Conservation (phyloP, 805 yeast genomes). For the Zygoascus biomembranicola region DNA sequence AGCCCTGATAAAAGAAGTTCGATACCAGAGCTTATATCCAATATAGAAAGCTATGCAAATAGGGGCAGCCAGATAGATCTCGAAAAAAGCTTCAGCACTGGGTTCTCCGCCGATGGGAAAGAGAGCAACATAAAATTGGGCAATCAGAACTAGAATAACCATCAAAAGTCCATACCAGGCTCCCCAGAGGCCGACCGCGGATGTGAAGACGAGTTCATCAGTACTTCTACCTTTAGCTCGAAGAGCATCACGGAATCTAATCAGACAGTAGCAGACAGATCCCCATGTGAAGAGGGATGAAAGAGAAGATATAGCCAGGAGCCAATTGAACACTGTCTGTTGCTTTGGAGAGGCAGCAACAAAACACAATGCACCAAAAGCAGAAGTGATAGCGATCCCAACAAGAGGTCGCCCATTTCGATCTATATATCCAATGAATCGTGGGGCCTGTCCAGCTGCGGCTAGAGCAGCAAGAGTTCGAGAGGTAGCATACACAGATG, state of each 20-base stretch:
- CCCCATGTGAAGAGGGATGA: slow-evolving; percentile 79
- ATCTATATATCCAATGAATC: slow-evolving; percentile 54
- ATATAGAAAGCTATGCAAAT: slow-evolving; percentile 37
- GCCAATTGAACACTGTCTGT: slow-evolving; percentile 60
- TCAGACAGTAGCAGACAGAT: slow-evolving; percentile 57
- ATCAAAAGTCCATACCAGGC: slow-evolving; percentile 53
- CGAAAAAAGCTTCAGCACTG: slow-evolving; percentile 39
- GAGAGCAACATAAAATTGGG: slow-evolving; percentile 78
- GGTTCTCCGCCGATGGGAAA: slow-evolving; percentile 49
- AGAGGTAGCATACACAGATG: slow-evolving; percentile 57
- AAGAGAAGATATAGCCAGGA: slow-evolving; percentile 68
- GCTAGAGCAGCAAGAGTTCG: slow-evolving; percentile 60
- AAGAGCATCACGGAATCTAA: slow-evolving; percentile 60
- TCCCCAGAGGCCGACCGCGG: slow-evolving; percentile 64
- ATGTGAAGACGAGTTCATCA: slow-evolving; percentile 56
- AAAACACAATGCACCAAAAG: slow-evolving; percentile 47
- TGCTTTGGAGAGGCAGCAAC: slow-evolving; percentile 50
- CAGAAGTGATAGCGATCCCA: slow-evolving; percentile 41
- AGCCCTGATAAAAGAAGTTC: slow-evolving; percentile 36
- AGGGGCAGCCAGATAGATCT: slow-evolving; percentile 44
- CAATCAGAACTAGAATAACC: slow-evolving; percentile 52
- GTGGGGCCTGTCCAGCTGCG: slow-evolving; percentile 52
- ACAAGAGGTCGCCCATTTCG: slow-evolving; percentile 64
- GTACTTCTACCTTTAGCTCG: slow-evolving; percentile 56
- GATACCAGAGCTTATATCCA: slow-evolving; percentile 42